These are phyloP conservation scores for Adansonia rubrostipa DNA, from an alignment of 441 rosid species.

Conservation along the genomic window DNA sequence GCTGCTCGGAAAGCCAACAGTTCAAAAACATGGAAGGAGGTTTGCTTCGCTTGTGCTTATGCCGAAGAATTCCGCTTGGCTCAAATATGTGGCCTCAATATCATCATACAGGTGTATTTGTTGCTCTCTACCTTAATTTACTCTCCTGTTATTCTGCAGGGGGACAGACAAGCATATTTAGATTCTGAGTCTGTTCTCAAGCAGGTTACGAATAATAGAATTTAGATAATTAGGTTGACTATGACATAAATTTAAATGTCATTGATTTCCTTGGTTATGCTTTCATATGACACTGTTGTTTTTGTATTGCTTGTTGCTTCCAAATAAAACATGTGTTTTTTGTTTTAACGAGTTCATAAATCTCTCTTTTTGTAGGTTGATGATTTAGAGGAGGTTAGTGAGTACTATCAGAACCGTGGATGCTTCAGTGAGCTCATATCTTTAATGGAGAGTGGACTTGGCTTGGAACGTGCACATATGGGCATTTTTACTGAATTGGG, in stretches of 20 bases:
- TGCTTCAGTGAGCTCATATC: conserved; percentile 93
- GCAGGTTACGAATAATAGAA: not conserved
- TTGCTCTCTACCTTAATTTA: conserved; percentile 40
- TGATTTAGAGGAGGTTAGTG: conserved; percentile 96
- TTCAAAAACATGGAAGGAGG: conserved; percentile 53
- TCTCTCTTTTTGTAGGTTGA: conserved; percentile 63
- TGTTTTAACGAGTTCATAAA: not conserved
- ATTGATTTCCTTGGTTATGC: not conserved
- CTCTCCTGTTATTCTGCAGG: not conserved
- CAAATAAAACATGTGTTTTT: not conserved
- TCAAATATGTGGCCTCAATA: conserved; percentile 94
- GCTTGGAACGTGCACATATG: conserved; percentile 99
- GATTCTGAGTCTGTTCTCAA: not conserved
- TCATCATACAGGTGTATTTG: conserved; percentile 77
- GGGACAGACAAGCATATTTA: not conserved
- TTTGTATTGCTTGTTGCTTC: not conserved
- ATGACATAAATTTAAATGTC: not conserved
- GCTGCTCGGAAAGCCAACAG: conserved; percentile 99
- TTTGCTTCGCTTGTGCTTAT: conserved; percentile 86
- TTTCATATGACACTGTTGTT: not conserved
- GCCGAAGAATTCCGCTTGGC: conserved; percentile 99
- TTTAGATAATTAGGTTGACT: not conserved
- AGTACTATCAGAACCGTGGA: conserved; percentile 96
- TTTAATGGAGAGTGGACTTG: conserved; percentile 98
- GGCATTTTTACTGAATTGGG: conserved; percentile 98